A percentile compares a stretch with the other conserved stretches of the same genome.
These are phyloP conservation scores for Auriculariales sp. DNA, from an alignment of 768 basidiomycete species.

Conservation along the genomic window DNA sequence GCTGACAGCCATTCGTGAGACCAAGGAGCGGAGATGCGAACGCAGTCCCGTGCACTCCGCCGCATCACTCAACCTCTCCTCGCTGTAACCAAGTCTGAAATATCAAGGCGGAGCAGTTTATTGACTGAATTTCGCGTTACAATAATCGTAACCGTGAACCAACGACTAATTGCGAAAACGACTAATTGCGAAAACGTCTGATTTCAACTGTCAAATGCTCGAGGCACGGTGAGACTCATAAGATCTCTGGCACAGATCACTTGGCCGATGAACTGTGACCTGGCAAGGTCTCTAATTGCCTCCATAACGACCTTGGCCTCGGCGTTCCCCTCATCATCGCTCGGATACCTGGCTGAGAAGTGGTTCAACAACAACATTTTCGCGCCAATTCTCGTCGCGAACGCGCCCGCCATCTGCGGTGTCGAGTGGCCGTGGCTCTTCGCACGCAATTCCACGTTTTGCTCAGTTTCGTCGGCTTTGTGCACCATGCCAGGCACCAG, in stretches of 20 bases:
- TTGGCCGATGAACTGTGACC: conserved; percentile 30
- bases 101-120: too few species aligned
- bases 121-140: too few species aligned
- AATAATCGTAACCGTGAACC: too few species aligned
- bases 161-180: too few species aligned
- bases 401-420: conserved; percentile 15
- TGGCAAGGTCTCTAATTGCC: conserved; percentile 44
- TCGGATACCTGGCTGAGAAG: conserved; percentile 42
- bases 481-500: conserved; percentile 10
- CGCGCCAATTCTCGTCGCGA: conserved; percentile 11
- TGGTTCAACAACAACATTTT: conserved; percentile 15
- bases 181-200: too few species aligned
- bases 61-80: too few species aligned
- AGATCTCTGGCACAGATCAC: conserved; percentile 63
- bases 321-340: conserved; percentile 38
- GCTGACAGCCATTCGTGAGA: conserved; percentile 9
- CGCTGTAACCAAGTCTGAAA: too few species aligned
- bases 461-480: conserved; percentile 4
- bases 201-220: too few species aligned
- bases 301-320: conserved; percentile 43
- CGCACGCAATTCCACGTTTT: conserved; percentile 9
- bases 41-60: too few species aligned
- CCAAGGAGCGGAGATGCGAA: too few species aligned
- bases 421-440: conserved; percentile 17
- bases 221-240: conserved; percentile 32